Conservation (phyloP, 192 early-diverging fungal genomes). For the Linnemannia elongata region DNA sequence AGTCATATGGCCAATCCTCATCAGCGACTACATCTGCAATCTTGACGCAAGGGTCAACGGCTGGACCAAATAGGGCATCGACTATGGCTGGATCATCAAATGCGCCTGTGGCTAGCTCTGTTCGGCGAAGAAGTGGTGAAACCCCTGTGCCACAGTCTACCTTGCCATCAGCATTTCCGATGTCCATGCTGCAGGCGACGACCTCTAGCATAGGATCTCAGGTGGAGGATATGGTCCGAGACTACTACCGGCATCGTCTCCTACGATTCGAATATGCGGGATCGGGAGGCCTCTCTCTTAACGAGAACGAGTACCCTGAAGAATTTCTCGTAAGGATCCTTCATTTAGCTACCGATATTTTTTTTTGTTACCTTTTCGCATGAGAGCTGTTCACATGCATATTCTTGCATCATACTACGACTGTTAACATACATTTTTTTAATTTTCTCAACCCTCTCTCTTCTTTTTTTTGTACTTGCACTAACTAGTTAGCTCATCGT, state of each 20-base stretch:
- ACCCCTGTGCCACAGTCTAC: not conserved
- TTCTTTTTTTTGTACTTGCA: not conserved
- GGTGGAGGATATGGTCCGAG: conserved; percentile 10
- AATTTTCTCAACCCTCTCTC: not conserved
- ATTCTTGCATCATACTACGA: not conserved
- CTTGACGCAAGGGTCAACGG: not conserved
- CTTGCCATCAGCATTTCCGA: conserved; percentile 17
- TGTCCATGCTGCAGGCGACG: conserved; percentile 30
- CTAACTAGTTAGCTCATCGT: not conserved
- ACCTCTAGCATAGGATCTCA: not conserved
- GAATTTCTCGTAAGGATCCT: conserved; percentile 3
- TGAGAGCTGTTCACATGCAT: not conserved
- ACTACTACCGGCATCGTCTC: conserved; percentile 10
- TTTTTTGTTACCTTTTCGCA: not conserved
- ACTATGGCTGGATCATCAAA: not conserved
- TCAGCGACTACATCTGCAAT: not conserved
- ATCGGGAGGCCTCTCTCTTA: not conserved
- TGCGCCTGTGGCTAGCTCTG: not conserved
- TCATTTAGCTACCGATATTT: not conserved
- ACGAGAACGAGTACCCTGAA: conserved; percentile 18
- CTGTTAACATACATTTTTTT: not conserved
- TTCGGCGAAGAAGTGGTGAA: not conserved
- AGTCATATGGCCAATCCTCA: not conserved
- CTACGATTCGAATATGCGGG: conserved; percentile 7
- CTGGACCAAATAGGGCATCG: not conserved